Evolutionary conservation across 805 yeast species (phyloP).

Genomic region (Yamadazyma endophytica): DNA sequence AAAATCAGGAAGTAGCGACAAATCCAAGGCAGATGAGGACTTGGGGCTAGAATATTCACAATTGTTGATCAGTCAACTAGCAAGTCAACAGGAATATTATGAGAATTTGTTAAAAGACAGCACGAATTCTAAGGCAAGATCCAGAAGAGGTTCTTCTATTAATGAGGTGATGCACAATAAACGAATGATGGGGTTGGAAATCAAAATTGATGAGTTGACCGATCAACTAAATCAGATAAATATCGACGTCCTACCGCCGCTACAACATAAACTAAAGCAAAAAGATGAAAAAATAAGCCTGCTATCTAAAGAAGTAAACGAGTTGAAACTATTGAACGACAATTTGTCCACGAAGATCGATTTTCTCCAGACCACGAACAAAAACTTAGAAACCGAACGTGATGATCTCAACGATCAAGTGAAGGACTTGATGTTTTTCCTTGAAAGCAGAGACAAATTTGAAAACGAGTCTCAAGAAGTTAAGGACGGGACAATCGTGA

Average conservation of each 20-base stretch:
- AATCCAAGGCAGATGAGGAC: constrained; percentile 44
- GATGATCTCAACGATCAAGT: constrained; percentile 58
- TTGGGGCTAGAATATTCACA: constrained; percentile 77
- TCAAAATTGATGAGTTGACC: constrained; percentile 24
- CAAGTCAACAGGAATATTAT: constrained; percentile 80
- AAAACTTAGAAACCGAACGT: constrained; percentile 33
- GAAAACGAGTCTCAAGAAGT: constrained; percentile 69
- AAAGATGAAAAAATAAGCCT: constrained; percentile 25
- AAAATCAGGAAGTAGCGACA: constrained; percentile 15
- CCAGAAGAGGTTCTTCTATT: constrained; percentile 17
- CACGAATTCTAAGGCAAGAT: constrained; percentile 10
- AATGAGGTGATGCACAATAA: constrained; percentile 5
- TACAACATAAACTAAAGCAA: constrained; percentile 25
- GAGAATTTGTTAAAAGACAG: constrained; percentile 42
- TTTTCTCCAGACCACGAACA: constrained; percentile 20
- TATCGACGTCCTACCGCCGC: constrained; percentile 26
- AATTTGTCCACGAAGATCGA: constrained; percentile 38
- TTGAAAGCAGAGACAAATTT: constrained; percentile 70
- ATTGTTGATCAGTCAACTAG: constrained; percentile 72
- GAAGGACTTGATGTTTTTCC: constrained; percentile 73
- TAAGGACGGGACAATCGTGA: constrained; percentile 62
- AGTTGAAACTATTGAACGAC: constrained; percentile 30
- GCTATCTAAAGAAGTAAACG: constrained; percentile 28
- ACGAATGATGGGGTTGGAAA: constrained; percentile 21
- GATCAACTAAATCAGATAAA: constrained; percentile 21